Conservation (phyloP, 306 rosid species). For the Quercus alba region DNA sequence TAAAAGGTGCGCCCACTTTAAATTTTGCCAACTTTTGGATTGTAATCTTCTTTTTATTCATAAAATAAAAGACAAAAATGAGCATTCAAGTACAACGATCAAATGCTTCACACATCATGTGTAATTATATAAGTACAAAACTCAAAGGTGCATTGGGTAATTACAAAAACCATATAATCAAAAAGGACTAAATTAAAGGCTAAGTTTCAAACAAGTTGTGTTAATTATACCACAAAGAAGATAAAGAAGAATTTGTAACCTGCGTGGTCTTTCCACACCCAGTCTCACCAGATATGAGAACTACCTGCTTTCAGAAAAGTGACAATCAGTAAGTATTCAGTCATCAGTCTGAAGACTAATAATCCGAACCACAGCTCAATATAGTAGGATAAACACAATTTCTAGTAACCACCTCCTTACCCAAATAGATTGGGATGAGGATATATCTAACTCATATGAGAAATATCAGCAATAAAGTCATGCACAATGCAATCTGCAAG, state of each 20-base stretch:
- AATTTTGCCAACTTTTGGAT: background rate
- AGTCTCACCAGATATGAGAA: constrained; percentile 90
- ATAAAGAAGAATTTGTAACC: constrained; percentile 61
- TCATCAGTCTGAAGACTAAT: constrained; percentile 22
- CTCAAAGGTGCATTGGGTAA: background rate
- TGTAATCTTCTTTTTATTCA: background rate
- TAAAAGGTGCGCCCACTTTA: background rate
- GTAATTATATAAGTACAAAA: background rate
- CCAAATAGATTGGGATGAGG: constrained; percentile 3
- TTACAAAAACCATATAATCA: constrained; percentile 2
- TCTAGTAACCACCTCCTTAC: constrained; percentile 7
- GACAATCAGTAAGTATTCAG: constrained; percentile 26
- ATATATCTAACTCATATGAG: constrained; percentile 18
- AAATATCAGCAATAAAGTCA: constrained; percentile 9
- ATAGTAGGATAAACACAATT: background rate
- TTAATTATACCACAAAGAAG: constrained; percentile 31
- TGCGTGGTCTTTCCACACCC: constrained; percentile 99
- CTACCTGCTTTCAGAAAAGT: constrained; percentile 60
- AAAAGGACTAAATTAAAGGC: constrained; percentile 10
- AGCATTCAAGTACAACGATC: background rate
- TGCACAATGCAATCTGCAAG: constrained; percentile 22
- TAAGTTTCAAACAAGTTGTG: constrained; percentile 18
- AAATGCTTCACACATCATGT: constrained; percentile 1
- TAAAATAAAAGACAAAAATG: background rate
- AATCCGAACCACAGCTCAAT: constrained; percentile 7